Percentiles rank a stretch among this genome's conserved stretches.
Evolutionary conservation across 768 basidiomycete species (phyloP).

Genomic region (Boletus rubescentipes): DNA sequence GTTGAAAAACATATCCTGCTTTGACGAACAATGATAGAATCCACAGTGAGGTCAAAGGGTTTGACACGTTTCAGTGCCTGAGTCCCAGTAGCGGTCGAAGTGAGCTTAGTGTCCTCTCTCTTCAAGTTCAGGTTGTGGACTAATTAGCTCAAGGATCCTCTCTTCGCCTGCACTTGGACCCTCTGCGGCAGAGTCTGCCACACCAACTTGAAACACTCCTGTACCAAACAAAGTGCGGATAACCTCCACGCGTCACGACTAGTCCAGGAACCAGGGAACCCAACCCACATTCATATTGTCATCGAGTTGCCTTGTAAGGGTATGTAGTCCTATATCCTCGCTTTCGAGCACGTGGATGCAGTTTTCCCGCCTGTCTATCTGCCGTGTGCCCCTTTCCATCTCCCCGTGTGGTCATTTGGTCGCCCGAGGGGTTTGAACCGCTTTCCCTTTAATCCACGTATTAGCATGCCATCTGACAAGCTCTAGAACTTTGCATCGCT

Average conservation of each 20-base stretch:
- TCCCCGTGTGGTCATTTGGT: background rate
- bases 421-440: too few species aligned
- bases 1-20: too few species aligned
- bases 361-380: background rate
- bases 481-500: background rate
- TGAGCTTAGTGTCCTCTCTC: background rate
- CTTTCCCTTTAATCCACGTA: too few species aligned
- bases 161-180: too few species aligned
- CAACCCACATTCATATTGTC: background rate
- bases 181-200: too few species aligned
- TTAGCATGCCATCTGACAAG: background rate
- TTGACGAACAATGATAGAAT: background rate
- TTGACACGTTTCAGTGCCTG: background rate
- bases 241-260: background rate
- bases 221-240: background rate
- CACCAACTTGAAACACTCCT: background rate
- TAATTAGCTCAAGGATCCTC: too few species aligned
- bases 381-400: background rate
- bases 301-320: too few species aligned
- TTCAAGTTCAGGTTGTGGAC: too few species aligned
- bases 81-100: too few species aligned
- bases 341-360: background rate
- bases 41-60: background rate
- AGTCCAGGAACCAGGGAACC: background rate
- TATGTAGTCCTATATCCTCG: background rate